These are phyloP conservation scores for Penicillium corylophilum DNA, from an alignment of 2,329 filamentous ascomycete genomes.

Conservation along the genomic window DNA sequence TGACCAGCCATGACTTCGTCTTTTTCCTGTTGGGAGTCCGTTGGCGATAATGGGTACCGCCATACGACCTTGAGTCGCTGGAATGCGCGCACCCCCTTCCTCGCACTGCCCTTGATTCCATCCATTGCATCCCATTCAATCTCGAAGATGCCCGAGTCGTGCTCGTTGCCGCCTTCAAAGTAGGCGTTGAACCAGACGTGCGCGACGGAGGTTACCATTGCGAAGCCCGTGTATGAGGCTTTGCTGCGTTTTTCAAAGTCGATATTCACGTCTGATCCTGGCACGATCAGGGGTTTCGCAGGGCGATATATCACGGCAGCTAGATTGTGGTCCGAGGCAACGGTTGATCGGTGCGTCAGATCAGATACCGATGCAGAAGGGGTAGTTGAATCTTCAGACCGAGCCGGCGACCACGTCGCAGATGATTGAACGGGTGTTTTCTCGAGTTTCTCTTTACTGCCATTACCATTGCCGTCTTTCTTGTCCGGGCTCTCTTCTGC, in stretches of 20 bases:
- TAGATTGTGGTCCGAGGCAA: slow-evolving; percentile 50
- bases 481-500: slow-evolving; percentile 50
- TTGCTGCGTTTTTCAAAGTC: slow-evolving; percentile 84
- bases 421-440: not conserved
- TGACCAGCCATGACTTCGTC: slow-evolving; percentile 27
- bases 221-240: slow-evolving; percentile 71
- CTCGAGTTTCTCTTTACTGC: slow-evolving; percentile 3
- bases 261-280: slow-evolving; percentile 85
- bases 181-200: slow-evolving; percentile 97
- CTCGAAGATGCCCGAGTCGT: slow-evolving; percentile 69
- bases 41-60: slow-evolving; percentile 52
- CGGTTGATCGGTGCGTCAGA: slow-evolving; percentile 37
- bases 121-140: slow-evolving; percentile 80
- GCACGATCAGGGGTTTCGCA: slow-evolving; percentile 64
- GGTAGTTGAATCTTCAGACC: slow-evolving; percentile 12
- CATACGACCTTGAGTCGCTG: slow-evolving; percentile 85
- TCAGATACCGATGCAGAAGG: not conserved
- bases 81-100: slow-evolving; percentile 77
- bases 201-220: slow-evolving; percentile 88
- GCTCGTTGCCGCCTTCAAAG: slow-evolving; percentile 78
- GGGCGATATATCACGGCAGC: slow-evolving; percentile 79
- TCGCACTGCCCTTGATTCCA: slow-evolving; percentile 84
- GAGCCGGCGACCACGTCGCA: slow-evolving; percentile 17
- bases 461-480: slow-evolving; percentile 28
- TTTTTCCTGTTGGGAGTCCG: slow-evolving; percentile 20